A percentile compares a stretch with the other conserved stretches of the same genome.
Evolutionary conservation across 257 asterid genomes (phyloP).

Genomic region (Scutellaria baicalensis): DNA sequence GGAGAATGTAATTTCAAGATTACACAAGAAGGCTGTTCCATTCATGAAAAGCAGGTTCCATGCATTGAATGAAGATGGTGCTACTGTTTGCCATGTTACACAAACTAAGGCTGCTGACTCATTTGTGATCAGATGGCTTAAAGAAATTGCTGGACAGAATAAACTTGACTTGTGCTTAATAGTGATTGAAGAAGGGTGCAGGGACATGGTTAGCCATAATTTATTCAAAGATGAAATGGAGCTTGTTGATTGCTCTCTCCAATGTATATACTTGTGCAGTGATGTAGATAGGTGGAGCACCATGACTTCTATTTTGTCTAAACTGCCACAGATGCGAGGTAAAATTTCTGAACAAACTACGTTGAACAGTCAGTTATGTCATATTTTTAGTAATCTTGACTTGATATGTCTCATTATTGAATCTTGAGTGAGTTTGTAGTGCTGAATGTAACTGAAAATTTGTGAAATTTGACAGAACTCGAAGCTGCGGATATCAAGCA

Average conservation of each 20-base stretch:
- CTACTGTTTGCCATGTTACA: conserved; percentile 12
- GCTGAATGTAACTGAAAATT: conserved; percentile 19
- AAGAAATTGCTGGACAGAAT: conserved; percentile 67
- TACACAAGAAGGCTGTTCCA: conserved; percentile 70
- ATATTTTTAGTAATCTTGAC: background rate
- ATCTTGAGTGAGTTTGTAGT: background rate
- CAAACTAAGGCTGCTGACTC: conserved; percentile 35
- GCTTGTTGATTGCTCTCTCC: conserved; percentile 70
- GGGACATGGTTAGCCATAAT: conserved; percentile 33
- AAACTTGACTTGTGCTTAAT: conserved; percentile 66
- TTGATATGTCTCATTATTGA: background rate
- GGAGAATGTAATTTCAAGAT: conserved; percentile 53
- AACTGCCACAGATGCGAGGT: conserved; percentile 70
- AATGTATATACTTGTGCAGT: conserved; percentile 77
- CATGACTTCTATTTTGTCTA: conserved; percentile 74
- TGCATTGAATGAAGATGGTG: conserved; percentile 22
- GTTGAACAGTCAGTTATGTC: background rate
- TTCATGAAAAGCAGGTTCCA: conserved; percentile 58
- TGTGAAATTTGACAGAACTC: conserved; percentile 33
- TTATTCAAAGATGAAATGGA: conserved; percentile 67
- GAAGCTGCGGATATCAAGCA: conserved; percentile 48
- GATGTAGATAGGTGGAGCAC: conserved; percentile 75
- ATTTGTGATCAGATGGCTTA: conserved; percentile 83
- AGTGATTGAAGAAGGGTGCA: conserved; percentile 74
- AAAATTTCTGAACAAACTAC: conserved; percentile 16